Conservation (phyloP, 768 basidiomycete species). For the Leccinum longicurvipes region DNA sequence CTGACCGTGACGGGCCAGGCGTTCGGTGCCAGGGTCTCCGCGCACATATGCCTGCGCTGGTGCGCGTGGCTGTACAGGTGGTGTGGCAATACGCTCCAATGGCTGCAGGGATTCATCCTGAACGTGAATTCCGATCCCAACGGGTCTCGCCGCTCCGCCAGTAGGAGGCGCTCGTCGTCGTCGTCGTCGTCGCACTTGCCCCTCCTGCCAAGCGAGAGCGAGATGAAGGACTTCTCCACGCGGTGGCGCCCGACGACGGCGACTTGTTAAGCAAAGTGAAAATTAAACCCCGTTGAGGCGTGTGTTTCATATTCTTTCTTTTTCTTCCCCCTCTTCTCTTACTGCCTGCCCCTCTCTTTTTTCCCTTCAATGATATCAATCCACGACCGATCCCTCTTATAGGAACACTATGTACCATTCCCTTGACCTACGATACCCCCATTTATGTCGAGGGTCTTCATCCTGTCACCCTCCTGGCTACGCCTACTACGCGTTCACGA, state of each 20-base stretch:
- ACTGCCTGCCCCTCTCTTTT: background rate
- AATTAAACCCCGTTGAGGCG: background rate
- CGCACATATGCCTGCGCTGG: constrained; percentile 20
- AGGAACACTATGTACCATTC: constrained; percentile 3
- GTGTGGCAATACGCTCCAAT: constrained; percentile 7
- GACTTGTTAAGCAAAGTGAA: background rate
- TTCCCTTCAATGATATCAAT: background rate
- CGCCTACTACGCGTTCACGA: background rate
- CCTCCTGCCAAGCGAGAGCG: background rate
- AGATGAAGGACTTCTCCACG: constrained; percentile 3
- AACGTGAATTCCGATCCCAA: background rate
- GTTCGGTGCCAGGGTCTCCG: constrained; percentile 23
- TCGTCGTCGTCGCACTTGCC: background rate
- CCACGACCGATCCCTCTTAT: background rate
- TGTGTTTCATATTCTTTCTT: background rate
- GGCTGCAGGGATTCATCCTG: background rate
- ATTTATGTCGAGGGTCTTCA: constrained; percentile 1
- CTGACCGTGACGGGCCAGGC: constrained; percentile 25
- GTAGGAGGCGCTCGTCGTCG: background rate
- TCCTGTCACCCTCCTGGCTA: constrained; percentile 3
- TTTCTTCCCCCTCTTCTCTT: background rate
- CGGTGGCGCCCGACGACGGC: constrained; percentile 1
- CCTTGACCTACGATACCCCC: constrained; percentile 4
- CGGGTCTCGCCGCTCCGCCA: background rate
- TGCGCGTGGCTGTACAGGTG: constrained; percentile 21